Conservation (phyloP, 345 rosid species). For the Chamaenerion angustifolium region DNA sequence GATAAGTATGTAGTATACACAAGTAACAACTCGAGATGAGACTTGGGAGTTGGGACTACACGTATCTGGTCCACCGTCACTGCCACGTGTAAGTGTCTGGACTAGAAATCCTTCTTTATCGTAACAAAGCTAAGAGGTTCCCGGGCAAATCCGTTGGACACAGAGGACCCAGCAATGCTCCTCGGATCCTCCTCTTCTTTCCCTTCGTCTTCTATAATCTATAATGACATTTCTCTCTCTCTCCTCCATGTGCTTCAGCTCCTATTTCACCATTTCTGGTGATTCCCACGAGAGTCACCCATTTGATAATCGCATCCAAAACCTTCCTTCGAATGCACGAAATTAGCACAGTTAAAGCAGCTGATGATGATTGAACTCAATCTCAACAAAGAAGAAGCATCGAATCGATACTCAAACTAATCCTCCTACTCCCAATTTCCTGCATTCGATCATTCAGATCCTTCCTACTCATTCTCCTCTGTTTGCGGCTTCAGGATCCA, state of each 20-base stretch:
- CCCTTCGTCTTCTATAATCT: too few species aligned
- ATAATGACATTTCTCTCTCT: neutral
- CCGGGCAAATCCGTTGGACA: too few species aligned
- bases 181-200: too few species aligned
- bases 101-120: too few species aligned
- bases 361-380: neutral
- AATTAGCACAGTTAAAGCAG: conserved; percentile 3
- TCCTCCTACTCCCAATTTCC: conserved; percentile 10
- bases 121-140: too few species aligned
- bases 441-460: neutral
- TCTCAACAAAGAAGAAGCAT: neutral
- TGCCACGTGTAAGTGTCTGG: too few species aligned
- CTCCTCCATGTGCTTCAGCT: neutral
- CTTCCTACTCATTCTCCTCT: neutral
- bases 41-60: too few species aligned
- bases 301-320: neutral
- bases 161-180: too few species aligned
- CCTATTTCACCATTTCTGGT: too few species aligned
- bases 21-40: too few species aligned
- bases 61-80: too few species aligned
- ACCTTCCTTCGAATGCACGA: conserved; percentile 26
- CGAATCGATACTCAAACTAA: neutral
- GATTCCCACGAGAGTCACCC: neutral
- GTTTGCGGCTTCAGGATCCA: neutral
- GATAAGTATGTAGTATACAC: too few species aligned